A percentile compares a stretch with the other conserved stretches of the same genome.
These are phyloP conservation scores for Fusarium stilboides DNA, from an alignment of 2,329 filamentous ascomycete genomes.

Conservation along the genomic window DNA sequence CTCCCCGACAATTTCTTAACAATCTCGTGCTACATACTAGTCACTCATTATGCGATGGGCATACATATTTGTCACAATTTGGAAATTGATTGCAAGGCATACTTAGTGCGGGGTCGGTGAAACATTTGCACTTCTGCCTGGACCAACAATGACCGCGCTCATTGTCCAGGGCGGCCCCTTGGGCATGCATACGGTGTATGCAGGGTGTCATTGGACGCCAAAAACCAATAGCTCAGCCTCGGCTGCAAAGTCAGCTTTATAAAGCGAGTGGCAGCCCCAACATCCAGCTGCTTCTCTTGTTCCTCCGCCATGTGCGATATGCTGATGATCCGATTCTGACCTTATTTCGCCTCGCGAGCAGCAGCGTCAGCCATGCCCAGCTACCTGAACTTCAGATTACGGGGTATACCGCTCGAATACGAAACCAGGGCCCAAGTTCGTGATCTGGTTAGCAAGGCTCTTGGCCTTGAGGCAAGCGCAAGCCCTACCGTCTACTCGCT, in stretches of 20 bases:
- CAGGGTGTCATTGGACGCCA: neutral
- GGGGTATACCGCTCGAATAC: neutral
- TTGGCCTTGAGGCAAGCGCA: neutral
- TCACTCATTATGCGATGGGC: no score
- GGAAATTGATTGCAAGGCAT: no score
- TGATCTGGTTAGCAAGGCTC: neutral
- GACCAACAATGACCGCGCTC: neutral
- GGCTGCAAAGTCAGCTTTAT: neutral
- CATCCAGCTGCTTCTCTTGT: neutral
- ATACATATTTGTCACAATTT: no score
- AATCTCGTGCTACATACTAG: no score
- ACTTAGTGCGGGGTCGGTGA: neutral
- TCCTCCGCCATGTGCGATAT: neutral
- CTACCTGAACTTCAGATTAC: neutral
- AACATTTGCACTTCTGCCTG: constrained; percentile 2
- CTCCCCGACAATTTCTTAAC: no score
- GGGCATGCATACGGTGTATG: neutral
- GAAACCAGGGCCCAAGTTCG: neutral
- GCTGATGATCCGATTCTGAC: neutral
- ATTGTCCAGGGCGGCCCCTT: no score
- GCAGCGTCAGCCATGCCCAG: neutral
- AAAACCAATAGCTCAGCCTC: neutral
- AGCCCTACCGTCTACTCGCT: neutral
- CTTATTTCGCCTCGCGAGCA: neutral
- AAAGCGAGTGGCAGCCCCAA: neutral